These are phyloP conservation scores for Acanthamoeba sp. DNA, from an alignment of 208 protist genomes.

Conservation along the genomic window DNA sequence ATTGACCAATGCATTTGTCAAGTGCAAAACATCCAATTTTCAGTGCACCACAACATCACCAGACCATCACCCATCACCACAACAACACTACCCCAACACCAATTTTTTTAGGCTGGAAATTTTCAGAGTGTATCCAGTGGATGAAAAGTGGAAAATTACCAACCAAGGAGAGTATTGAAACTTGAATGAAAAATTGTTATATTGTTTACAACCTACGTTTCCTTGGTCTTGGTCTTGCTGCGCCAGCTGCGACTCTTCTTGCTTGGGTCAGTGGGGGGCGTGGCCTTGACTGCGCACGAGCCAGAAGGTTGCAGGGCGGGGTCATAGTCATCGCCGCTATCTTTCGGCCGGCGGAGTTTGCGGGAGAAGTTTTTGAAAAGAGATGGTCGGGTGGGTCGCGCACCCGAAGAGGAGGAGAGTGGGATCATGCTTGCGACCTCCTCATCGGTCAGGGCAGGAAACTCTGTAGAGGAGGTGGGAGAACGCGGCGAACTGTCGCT, in stretches of 20 bases:
- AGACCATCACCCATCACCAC: too few species aligned
- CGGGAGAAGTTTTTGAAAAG: neutral
- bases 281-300: neutral
- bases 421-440: neutral
- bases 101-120: neutral
- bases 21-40: too few species aligned
- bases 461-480: neutral
- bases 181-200: too few species aligned
- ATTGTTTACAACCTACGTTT: neutral
- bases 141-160: too few species aligned
- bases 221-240: neutral
- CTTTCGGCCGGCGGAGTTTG: neutral
- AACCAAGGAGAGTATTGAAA: too few species aligned
- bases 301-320: too few species aligned
- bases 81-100: too few species aligned
- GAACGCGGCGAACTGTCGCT: neutral
- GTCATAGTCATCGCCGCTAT: neutral
- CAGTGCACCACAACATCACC: too few species aligned
- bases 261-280: too few species aligned
- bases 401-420: neutral
- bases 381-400: neutral
- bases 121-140: neutral
- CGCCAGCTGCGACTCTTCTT: neutral
- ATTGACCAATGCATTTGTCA: too few species aligned
- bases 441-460: neutral